Evolutionary conservation across 441 rosid species (phyloP).

Genomic region (Macaranga tanarius): DNA sequence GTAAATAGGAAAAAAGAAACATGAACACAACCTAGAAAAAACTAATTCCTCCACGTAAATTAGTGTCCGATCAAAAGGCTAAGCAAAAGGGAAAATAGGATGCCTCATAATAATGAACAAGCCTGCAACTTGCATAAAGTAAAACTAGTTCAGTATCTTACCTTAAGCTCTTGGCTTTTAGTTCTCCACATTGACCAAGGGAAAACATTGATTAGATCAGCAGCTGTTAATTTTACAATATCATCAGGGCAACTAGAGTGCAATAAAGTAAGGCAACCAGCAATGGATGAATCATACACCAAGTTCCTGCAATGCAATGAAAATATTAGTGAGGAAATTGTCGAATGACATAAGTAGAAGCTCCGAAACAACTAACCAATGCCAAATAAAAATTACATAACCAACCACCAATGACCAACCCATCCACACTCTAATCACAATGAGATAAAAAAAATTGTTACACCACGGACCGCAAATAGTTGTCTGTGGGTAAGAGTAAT

Average conservation of each 20-base stretch:
- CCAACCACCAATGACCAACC: background rate
- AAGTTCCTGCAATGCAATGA: constrained; percentile 55
- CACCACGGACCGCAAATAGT: background rate
- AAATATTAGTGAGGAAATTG: constrained; percentile 3
- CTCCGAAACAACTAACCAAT: background rate
- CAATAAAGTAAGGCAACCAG: constrained; percentile 67
- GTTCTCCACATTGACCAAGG: constrained; percentile 67
- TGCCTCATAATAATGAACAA: constrained; percentile 14
- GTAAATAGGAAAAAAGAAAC: constrained; percentile 19
- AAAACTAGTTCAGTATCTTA: constrained; percentile 33
- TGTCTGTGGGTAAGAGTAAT: background rate
- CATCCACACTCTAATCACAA: background rate
- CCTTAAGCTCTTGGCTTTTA: constrained; percentile 93
- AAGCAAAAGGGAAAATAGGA: constrained; percentile 11
- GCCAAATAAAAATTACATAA: background rate
- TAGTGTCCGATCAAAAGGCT: background rate
- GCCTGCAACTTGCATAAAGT: constrained; percentile 19
- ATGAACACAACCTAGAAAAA: constrained; percentile 1
- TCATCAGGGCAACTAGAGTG: constrained; percentile 73
- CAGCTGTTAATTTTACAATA: constrained; percentile 74
- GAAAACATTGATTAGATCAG: constrained; percentile 58
- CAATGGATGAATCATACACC: constrained; percentile 81
- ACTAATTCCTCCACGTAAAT: constrained; percentile 8
- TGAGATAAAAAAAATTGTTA: background rate
- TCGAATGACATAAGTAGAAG: constrained; percentile 10